phyloP scores from a whole-genome alignment of 352 stramenopile genomes.

The Phytopythium cucurbitacearum region DNA sequence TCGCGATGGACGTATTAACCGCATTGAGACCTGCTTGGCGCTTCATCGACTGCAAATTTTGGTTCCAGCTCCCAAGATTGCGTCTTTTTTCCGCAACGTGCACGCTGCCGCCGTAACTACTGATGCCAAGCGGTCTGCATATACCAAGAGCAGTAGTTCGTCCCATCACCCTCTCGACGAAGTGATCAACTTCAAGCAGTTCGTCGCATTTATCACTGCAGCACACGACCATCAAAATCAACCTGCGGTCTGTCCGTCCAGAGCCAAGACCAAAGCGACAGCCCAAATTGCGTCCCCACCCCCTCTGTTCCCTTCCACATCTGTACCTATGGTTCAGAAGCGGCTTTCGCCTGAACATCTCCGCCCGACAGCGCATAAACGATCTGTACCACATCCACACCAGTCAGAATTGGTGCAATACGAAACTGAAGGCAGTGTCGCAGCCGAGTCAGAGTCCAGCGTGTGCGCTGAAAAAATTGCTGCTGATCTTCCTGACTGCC shows the following conservation, averaged over 20 bases:
- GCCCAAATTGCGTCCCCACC: not conserved
- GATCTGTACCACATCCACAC: not conserved
- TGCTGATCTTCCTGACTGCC: slow-evolving; percentile 24
- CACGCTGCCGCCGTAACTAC: slow-evolving; percentile 3
- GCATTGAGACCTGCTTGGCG: slow-evolving; percentile 66
- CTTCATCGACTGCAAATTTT: slow-evolving; percentile 67
- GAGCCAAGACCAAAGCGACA: not conserved
- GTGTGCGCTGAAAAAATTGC: slow-evolving; percentile 7
- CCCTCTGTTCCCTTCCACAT: not conserved
- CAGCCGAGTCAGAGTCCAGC: no score
- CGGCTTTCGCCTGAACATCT: not conserved
- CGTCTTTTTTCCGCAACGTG: slow-evolving; percentile 65
- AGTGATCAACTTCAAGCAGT: slow-evolving; percentile 77
- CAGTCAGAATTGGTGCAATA: no score
- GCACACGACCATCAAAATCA: slow-evolving; percentile 37
- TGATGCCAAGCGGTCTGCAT: not conserved
- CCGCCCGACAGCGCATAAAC: no score
- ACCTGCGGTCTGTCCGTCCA: not conserved
- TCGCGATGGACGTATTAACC: slow-evolving; percentile 63
- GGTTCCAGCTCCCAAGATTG: slow-evolving; percentile 50
- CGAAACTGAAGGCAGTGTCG: no score
- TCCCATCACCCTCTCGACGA: slow-evolving; percentile 36
- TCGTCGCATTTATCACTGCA: slow-evolving; percentile 63
- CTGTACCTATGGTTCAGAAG: slow-evolving; percentile 4
- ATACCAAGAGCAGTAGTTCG: not conserved